Base-by-base conservation (phyloP, 352 stramenopile species). In the Pythium plurisporium region DNA sequence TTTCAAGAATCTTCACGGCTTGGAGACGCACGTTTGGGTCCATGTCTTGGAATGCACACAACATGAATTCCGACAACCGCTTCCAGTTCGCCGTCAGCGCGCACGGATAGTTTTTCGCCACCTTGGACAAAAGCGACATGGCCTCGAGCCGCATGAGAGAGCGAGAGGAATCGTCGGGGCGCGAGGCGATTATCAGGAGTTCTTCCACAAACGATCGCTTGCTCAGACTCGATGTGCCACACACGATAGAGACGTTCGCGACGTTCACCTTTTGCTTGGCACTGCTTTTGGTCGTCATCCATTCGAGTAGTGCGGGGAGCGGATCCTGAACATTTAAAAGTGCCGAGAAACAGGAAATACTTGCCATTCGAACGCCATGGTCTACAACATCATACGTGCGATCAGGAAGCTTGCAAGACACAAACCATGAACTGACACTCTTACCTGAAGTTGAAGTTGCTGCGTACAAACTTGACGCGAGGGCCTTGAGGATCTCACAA, bases 1-100 rank as follows among this genome's bases (percentile, higher is more conserved):
- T 92, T 52, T 95, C 85, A 51, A 95, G 37, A 41, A 95, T 91
- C 51, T 95, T 95, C 4, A 95, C 77, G 1, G 85, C 85, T 76
- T 95, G 85, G 0, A 95, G 69, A 0, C 85, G 85, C 38, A 95
- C 80, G 51, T 93, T 93, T 3, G 84, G 79, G 43, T 95, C 85
- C 56, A 87, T 69, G 30, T 95, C 85, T 72, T 90, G 82, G 49
- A 93, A 95, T 5, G 82, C 79, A 19, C 68, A 73, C 14, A 95
- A 52, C 76, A 95, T 84, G 59, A 95, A 95, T 5, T 86, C 78
- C 0, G 78, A 62, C 25, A 95, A 54, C 5, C 65, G 65, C 34
- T 72, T 73, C 85, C 85, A 95, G 22, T 85, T 79, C 1, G 60
- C 55, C 53, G 79, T 91, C n/a, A 95, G 48, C 2, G 79, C 82